Evolutionary conservation across 2,329 filamentous ascomycete species (phyloP), one percentile per base, ranked within the genome.

Genomic region (Pezicula neosporulosa): DNA sequence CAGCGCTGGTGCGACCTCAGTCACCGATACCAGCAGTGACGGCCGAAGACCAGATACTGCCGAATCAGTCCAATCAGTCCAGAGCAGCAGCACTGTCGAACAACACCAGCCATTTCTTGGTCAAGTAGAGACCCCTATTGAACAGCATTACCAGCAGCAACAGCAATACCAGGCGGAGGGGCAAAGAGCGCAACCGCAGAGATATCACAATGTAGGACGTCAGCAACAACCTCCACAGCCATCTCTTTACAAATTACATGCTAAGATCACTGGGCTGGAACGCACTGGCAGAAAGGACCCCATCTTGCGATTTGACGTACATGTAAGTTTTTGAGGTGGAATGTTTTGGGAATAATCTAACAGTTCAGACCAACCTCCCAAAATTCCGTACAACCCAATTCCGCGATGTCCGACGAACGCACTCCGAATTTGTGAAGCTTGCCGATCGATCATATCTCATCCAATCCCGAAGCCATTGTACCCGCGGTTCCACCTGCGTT

Each of bases 321-420:
- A 99, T 72, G 94, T 97, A 85, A 67, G 86, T 67, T 38, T 21
- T 18, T 47, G 44, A 28, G 21, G 19, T 37, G 15, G 33, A 16
- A 24, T 30, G 27, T 48, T 15, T 12, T 35, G 41, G n/a, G 46
- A 36, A 39, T 46, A 39, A 48, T 38, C 59, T 65, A 49, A 66
- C 37, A 8, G 27, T 24, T 24, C 50, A 99, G 94, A 99, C 94
- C 59, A 99, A 99, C 72, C 87, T 99, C n/a, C 92, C 93, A 48
- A 93, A 93, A 61, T 99, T 97, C 71, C 85, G 94, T 63, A 99
- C 94, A 0, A 99, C 94, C 5, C 94, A 99, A 70, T 99, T 97
- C 73, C 91, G 94, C 66, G 94, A 99, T 71, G 91, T 99, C 59
- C 89, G 94, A 62, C 89, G 94, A 54, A 87, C 95, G 55, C 94